These are phyloP conservation scores for Paulownia fortunei DNA, from an alignment of 257 asterid genomes.

Conservation along the genomic window DNA sequence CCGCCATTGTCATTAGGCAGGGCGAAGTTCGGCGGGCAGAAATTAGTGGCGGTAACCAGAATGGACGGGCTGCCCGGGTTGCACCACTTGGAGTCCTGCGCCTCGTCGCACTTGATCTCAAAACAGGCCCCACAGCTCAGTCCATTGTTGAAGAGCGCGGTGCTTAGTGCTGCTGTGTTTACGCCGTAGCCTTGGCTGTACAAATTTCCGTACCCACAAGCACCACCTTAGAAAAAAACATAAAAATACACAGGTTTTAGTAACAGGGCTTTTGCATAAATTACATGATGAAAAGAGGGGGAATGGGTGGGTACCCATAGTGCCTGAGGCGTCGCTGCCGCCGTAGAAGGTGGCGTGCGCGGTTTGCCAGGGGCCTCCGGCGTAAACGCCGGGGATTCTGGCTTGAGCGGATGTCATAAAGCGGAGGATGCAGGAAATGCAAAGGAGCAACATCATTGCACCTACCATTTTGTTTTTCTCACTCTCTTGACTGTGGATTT, in stretches of 20 bases:
- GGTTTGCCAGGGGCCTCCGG: constrained; percentile 65
- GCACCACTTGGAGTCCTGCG: constrained; percentile 58
- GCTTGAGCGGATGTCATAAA: constrained; percentile 41
- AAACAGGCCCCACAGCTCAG: constrained; percentile 86
- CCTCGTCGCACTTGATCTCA: constrained; percentile 66
- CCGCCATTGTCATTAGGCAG: constrained; percentile 78
- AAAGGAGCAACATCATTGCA: constrained; percentile 34
- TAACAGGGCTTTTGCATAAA: background rate
- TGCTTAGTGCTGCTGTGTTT: constrained; percentile 77
- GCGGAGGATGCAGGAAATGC: constrained; percentile 50
- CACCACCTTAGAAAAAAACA: constrained; percentile 50
- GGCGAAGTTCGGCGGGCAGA: constrained; percentile 81
- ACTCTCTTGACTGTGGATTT: background rate
- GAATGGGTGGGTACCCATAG: constrained; percentile 63
- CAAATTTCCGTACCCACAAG: constrained; percentile 80
- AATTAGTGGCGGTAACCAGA: constrained; percentile 73
- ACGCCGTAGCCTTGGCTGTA: constrained; percentile 93
- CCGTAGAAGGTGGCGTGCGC: constrained; percentile 97
- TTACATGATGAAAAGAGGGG: background rate
- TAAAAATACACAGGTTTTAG: background rate
- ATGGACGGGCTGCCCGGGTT: constrained; percentile 73
- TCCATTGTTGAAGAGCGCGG: constrained; percentile 77
- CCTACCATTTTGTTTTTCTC: constrained; percentile 35
- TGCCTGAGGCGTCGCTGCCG: constrained; percentile 93
- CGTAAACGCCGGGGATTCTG: constrained; percentile 65